Evolutionary conservation across 129 eudicot genomes (phyloP), one percentile per base, ranked within the genome.

Genomic region (Tanacetum coccineum): DNA sequence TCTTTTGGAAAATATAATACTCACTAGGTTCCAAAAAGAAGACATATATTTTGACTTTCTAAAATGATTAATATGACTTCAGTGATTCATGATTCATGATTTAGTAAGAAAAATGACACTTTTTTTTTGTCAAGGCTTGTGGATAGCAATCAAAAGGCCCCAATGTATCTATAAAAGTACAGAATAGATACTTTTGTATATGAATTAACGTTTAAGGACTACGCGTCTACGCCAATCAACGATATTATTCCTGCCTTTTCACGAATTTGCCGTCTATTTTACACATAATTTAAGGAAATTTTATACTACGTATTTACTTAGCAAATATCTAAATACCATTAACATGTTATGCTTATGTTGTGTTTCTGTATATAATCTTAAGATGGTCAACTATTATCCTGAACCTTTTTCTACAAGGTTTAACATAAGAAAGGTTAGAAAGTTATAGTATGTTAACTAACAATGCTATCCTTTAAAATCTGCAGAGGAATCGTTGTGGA

Each of bases 401-500:
- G 10, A 30, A 30, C 28, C 1, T 47, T 22, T 26, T 49, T 50
- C 30, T 66, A 28, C 15, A 15, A 11, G 18, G 51, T 30, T 1
- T 36, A 36, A 36, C 42, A 36, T 36, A 36, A 1, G 10, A 36
- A 36, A 36, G 42, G 9, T 36, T 8, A 6, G 42, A 36, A 36
- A 48, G 30, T 32, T 70, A 40, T 45, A 15, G 66, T 17, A n/a
- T n/a, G n/a, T n/a, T n/a, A n/a, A n/a, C n/a, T n/a, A n/a, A 4
- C 30, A 49, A 28, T 49, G 48, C 62, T 61, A 59, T 20, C n/a
- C n/a, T 15, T 76, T 19, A 45, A 26, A 13, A 53, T 59, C n/a
- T 76, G 53, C 88, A 86, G 92, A 78, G 82, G 58, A 85, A 80
- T 61, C n/a, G 88, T 80, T 59, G 88, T 82, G 64, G 92, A 86